phyloP scores from a whole-genome alignment of 176 grass and related monocot genomes.

The Zea mays region Zm-B73-REFERENCE-NAM-5.0 NC_050098.1:233363501-233364000 shows the following conservation, averaged over 20 bases:
- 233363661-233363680: neutral
- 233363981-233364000: neutral
- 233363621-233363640: neutral
- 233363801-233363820: neutral
- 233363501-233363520: neutral
- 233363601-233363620: neutral
- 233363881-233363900: neutral
- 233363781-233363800: neutral
- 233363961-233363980: neutral
- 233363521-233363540: neutral
- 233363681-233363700: neutral
- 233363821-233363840: neutral
- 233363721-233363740: neutral
- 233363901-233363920: neutral
- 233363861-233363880: neutral
- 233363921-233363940: constrained; percentile 1
- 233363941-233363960: neutral
- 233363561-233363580: neutral
- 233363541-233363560: neutral
- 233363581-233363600: neutral
- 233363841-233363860: too few relatives aligned
- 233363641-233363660: neutral
- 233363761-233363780: neutral
- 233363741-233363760: neutral
- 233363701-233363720: neutral